Evolutionary conservation across 768 basidiomycete genomes (phyloP).

Genomic region (Nevesoporus exiguus): DNA sequence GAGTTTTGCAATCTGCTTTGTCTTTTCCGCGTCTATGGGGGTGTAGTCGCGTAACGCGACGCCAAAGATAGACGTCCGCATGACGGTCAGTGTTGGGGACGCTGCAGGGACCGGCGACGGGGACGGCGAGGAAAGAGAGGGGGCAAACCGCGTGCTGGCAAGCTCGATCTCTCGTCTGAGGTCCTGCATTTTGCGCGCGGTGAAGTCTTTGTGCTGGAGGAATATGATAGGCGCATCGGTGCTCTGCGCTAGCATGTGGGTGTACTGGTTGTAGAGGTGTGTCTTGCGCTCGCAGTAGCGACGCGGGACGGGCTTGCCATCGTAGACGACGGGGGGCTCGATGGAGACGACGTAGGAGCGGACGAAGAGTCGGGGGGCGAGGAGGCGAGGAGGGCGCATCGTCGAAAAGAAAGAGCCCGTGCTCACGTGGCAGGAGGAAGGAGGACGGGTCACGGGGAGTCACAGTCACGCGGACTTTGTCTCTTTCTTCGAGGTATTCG

Average conservation of each 20-base stretch:
- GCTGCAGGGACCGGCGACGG: constrained; percentile 30
- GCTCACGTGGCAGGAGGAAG: too few relatives aligned
- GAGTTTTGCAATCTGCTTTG: constrained; percentile 51
- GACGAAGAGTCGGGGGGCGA: constrained; percentile 17
- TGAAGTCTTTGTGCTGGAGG: constrained; percentile 75
- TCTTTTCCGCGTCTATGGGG: constrained; percentile 45
- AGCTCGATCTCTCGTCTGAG: constrained; percentile 65
- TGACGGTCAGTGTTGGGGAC: constrained; percentile 58
- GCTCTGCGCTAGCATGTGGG: constrained; percentile 60
- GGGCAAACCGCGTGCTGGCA: constrained; percentile 44
- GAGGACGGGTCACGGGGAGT: constrained; percentile 16
- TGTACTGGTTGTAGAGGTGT: constrained; percentile 78
- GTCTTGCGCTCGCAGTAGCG: constrained; percentile 77
- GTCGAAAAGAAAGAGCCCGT: not conserved
- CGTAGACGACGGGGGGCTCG: constrained; percentile 46
- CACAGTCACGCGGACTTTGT: constrained; percentile 26
- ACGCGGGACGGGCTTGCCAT: constrained; percentile 56
- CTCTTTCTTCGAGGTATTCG: constrained; percentile 16
- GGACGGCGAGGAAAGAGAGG: too few relatives aligned
- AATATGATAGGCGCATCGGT: constrained; percentile 64
- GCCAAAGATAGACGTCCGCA: constrained; percentile 77
- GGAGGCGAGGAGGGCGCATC: constrained; percentile 10
- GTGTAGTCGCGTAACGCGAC: constrained; percentile 66
- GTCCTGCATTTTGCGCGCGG: constrained; percentile 59
- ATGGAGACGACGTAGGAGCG: constrained; percentile 59